These are phyloP conservation scores for Medakamo hakoo DNA, from an alignment of 139 green algal species.

Conservation along the genomic window DNA sequence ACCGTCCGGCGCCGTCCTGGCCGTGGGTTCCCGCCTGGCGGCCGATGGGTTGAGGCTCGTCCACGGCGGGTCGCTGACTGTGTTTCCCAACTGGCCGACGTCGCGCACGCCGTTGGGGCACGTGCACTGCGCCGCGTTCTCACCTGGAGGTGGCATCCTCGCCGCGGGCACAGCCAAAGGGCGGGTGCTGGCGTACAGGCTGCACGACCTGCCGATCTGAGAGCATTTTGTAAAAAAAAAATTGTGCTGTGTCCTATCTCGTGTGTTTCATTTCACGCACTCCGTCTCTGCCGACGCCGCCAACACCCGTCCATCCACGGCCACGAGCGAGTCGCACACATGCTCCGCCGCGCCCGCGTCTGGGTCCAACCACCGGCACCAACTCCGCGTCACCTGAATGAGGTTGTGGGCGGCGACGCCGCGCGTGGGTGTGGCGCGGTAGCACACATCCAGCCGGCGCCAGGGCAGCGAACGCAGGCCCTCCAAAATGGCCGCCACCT, in stretches of 20 bases:
- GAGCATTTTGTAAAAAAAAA: neutral
- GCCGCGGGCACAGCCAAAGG: slow-evolving; percentile 78
- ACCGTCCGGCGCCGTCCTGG: slow-evolving; percentile 60
- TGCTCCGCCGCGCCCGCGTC: neutral
- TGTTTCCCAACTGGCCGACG: slow-evolving; percentile 90
- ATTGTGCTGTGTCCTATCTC: slow-evolving; percentile 1
- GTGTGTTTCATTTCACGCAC: neutral
- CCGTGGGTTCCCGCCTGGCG: slow-evolving; percentile 63
- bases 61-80: slow-evolving; percentile 62
- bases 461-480: slow-evolving; percentile 45
- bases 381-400: slow-evolving; percentile 3
- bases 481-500: slow-evolving; percentile 25
- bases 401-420: slow-evolving; percentile 23
- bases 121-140: slow-evolving; percentile 72
- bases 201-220: slow-evolving; percentile 61
- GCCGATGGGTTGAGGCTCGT: slow-evolving; percentile 73
- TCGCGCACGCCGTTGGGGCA: slow-evolving; percentile 63
- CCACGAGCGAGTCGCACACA: too few species aligned
- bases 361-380: neutral
- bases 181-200: slow-evolving; percentile 67
- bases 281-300: neutral
- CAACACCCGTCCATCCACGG: too few species aligned
- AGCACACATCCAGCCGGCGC: slow-evolving; percentile 60
- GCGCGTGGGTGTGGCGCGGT: slow-evolving; percentile 16
- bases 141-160: slow-evolving; percentile 63